Conservation (phyloP, 352 stramenopile species). For the Phytophthora palmivora region DNA sequence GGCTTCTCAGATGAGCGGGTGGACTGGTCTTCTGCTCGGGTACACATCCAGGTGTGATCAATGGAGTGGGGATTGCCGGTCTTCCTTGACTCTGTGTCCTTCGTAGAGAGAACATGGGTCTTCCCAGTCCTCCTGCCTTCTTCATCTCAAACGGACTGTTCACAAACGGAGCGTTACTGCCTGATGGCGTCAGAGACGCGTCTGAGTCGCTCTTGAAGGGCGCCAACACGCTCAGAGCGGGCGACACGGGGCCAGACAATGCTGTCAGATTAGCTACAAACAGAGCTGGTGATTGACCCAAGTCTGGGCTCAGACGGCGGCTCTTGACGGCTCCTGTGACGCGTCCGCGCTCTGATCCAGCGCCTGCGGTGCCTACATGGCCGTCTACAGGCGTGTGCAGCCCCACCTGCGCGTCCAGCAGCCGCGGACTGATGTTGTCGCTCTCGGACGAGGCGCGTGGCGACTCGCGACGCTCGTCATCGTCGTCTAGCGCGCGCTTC, state of each 20-base stretch:
- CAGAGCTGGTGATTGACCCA: constrained; percentile 10
- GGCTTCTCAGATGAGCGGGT: constrained; percentile 11
- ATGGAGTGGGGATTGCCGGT: constrained; percentile 8
- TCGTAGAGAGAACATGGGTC: constrained; percentile 23
- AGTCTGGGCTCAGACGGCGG: constrained; percentile 26
- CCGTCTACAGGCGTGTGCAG: background rate
- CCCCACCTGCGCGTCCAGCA: constrained; percentile 26
- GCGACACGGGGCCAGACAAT: constrained; percentile 11
- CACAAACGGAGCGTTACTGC: constrained; percentile 4
- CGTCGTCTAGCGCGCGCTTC: constrained; percentile 49
- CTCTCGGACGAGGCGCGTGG: constrained; percentile 13
- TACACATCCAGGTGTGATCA: constrained; percentile 6
- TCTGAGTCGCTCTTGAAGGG: constrained; percentile 26
- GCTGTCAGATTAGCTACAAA: constrained; percentile 23
- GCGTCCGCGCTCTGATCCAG: constrained; percentile 10
- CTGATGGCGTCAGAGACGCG: constrained; percentile 10
- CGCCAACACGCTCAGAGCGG: constrained; percentile 10
- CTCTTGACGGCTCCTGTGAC: constrained; percentile 37
- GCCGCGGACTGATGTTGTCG: constrained; percentile 31
- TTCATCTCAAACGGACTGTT: constrained; percentile 28
- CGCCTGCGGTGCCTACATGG: constrained; percentile 6
- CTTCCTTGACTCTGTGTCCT: constrained; percentile 10
- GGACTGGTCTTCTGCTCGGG: constrained; percentile 30
- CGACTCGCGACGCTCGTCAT: constrained; percentile 16
- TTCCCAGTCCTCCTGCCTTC: constrained; percentile 2